Evolutionary conservation across 2,329 filamentous ascomycete genomes (phyloP), one percentile per base, ranked within the genome.

Genomic region (Tolypocladium sp.): DNA sequence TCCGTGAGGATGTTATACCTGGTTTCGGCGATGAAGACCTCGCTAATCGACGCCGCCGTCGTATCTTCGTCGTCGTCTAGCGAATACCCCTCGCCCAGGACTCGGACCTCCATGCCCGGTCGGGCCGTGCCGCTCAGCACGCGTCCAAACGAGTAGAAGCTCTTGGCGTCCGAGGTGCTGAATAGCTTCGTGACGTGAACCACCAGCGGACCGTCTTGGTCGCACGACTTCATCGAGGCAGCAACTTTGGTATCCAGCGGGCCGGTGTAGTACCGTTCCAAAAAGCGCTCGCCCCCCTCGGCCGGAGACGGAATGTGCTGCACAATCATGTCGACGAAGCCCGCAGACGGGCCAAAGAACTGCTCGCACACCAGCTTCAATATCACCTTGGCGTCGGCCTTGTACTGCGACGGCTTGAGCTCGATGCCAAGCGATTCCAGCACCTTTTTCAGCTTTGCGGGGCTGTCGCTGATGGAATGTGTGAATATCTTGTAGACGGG

Each of bases 11-110:
- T 89, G 65, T 92, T 96, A 76, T 99, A 99, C 69, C 92, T 82
- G 30, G 92, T 92, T 74, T 97, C 91, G 9, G 89, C 89, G 64
- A 99, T 93, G 79, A 90, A 95, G 15, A 94, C 92, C 64, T 92
- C 87, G 2, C 86, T 84, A 61, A 99, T 89, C 0, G 88, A 93
- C 35, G 91, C 91, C 68, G 86, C 81, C 0, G 88, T 90, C 91
- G 97, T 97, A 69, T 99, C 94, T 79, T 99, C 94, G 70, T 97
- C 92, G 64, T 99, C 94, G 65, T 99, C 94, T 17, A 96, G 84
- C 5, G 92, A 97, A 74, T 97, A 99, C 7, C 90, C 90, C 71
- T 99, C 94, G 55, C 94, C 94, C 1, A 99, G 84, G 15, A 99
- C 92, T 46, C 94, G 87, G 20, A 99, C 91, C 65, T 91, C 86